A percentile compares a stretch with the other conserved stretches of the same genome.
Conservation (phyloP, 2,329 filamentous ascomycete species). For the Sodiomyces alkalinus region DNA sequence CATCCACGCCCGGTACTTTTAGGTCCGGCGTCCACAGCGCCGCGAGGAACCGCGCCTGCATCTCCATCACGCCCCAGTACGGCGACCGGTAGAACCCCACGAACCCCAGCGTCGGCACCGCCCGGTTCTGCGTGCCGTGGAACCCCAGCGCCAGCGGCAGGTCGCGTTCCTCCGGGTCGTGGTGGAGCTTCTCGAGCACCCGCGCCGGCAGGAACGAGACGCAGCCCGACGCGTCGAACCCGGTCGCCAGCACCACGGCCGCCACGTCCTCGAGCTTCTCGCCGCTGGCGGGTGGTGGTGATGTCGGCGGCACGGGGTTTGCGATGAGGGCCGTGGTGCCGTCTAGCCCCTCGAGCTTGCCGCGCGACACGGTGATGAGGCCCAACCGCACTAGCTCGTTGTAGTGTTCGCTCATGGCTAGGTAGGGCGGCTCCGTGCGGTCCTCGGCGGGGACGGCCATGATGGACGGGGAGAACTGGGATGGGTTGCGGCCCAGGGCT, state of each 20-base stretch:
- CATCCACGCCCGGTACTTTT: slow-evolving; percentile 15
- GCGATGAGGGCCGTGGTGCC: slow-evolving; percentile 18
- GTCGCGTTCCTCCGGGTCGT: slow-evolving; percentile 35
- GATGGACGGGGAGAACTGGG: slow-evolving; percentile 25
- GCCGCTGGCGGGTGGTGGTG: slow-evolving; percentile 10
- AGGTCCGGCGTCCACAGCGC: slow-evolving; percentile 35
- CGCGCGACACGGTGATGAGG: slow-evolving; percentile 34
- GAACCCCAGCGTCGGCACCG: slow-evolving; percentile 53
- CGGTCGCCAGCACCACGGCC: slow-evolving; percentile 60
- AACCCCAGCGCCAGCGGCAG: slow-evolving; percentile 54
- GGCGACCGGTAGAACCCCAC: slow-evolving; percentile 74
- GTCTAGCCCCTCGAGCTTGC: slow-evolving; percentile 24
- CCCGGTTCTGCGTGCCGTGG: slow-evolving; percentile 46
- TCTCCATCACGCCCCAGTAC: slow-evolving; percentile 78
- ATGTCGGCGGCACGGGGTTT: too few relatives aligned
- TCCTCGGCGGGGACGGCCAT: slow-evolving; percentile 21
- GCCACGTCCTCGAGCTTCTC: slow-evolving; percentile 37
- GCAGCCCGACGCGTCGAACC: slow-evolving; percentile 51
- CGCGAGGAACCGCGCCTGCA: slow-evolving; percentile 60
- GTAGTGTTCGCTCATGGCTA: slow-evolving; percentile 60
- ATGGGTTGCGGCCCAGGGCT: slow-evolving; percentile 38
- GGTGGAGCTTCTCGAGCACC: slow-evolving; percentile 40
- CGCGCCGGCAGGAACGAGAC: slow-evolving; percentile 47
- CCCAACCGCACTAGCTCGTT: slow-evolving; percentile 57
- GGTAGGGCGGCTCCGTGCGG: slow-evolving; percentile 40